Evolutionary conservation across 2,329 filamentous ascomycete species (phyloP), one percentile per base, ranked within the genome.

Genomic region (Chaetomium sp.): DNA sequence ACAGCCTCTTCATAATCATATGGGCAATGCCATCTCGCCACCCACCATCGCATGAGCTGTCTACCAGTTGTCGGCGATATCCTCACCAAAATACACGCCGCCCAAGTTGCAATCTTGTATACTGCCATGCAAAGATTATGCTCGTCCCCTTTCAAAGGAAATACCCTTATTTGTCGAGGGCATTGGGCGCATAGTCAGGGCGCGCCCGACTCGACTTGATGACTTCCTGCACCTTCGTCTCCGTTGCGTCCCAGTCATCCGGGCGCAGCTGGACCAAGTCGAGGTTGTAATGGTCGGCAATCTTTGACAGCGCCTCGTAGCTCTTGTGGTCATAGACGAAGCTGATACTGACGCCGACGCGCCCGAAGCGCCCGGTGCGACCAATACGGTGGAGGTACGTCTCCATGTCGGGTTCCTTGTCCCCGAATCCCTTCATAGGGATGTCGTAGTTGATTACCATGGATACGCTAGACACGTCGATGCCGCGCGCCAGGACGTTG

Each of bases 391-490:
- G 95, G 57, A 99, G 89, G 75, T 99, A 99, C 0, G 95, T 99
- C 81, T 98, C 93, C 55, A 88, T 88, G 74, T 99, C 95, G 16
- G 94, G 90, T 78, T 95, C 91, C 31, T 84, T 83, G 71, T 98
- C 93, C 21, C 90, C 87, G 35, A 84, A 73, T 49, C 90, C 88
- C 74, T 90, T 89, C 82, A 90, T 90, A 27, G 90, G 90, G 64
- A 92, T 90, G 71, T 92, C 90, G 78, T 99, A 99, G 82, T 99
- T 99, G 82, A 99, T 93, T 61, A 99, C 95, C 89, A 99, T 95
- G 10, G 93, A 97, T 16, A 99, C 95, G 31, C 80, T 96, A 78
- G 75, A 98, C 81, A 88, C 86, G 74, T 99, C 95, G 73, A 99
- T 98, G 75, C 95, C 95, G 74, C 95, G 93, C 9, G 95, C 91